Conservation (phyloP, 2,329 filamentous ascomycete genomes). For the Sporothrix pseudoabietina region DNA sequence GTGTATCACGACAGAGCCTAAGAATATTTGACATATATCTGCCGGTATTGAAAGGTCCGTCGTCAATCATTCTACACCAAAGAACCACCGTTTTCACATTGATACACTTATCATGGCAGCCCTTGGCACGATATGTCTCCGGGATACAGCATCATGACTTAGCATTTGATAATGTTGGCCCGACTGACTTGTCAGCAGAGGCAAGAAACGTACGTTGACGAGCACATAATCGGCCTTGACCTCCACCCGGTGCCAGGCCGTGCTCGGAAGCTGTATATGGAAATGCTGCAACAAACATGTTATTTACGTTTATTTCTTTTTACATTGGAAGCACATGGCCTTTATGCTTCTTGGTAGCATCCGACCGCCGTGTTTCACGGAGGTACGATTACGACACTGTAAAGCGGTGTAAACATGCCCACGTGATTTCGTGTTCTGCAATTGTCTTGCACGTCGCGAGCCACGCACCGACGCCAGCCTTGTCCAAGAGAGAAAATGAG, state of each 20-base stretch:
- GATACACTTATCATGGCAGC: neutral
- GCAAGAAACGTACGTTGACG: neutral
- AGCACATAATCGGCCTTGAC: neutral
- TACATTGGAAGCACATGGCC: neutral
- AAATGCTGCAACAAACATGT: neutral
- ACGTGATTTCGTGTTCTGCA: constrained; percentile 1
- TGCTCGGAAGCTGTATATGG: too few relatives aligned
- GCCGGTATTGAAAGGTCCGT: neutral
- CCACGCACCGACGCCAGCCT: neutral
- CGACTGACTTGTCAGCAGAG: constrained; percentile 2
- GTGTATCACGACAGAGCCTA: neutral
- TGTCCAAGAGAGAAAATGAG: neutral
- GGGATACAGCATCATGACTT: neutral
- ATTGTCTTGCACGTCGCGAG: neutral
- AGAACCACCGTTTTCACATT: neutral
- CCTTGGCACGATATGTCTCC: neutral
- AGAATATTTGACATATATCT: neutral
- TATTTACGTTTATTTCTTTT: neutral
- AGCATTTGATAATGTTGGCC: neutral
- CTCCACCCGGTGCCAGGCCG: neutral
- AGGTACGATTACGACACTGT: neutral
- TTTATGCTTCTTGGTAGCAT: neutral
- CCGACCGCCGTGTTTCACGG: neutral
- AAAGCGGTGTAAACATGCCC: neutral
- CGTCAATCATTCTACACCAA: neutral